A percentile compares a stretch with the other conserved stretches of the same genome.
Evolutionary conservation across 2,329 filamentous ascomycete species (phyloP).

Genomic region (Fusarium nurragi): DNA sequence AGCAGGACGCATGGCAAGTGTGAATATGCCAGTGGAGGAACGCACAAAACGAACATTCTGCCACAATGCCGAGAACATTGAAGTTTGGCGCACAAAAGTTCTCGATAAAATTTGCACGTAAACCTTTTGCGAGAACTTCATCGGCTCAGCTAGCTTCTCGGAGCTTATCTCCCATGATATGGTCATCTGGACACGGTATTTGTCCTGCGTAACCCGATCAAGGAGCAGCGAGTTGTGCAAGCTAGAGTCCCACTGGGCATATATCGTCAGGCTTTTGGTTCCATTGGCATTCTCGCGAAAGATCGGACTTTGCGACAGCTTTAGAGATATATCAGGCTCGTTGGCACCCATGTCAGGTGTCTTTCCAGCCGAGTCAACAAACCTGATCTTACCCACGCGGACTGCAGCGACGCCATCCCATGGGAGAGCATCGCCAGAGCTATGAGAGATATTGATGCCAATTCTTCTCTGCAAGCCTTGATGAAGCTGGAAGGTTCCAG

Average conservation of each 20-base stretch:
- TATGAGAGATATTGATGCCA: conserved; percentile 88
- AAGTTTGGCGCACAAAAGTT: conserved; percentile 84
- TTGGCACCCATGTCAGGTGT: conserved; percentile 79
- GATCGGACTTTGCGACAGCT: conserved; percentile 78
- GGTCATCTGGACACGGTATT: conserved; percentile 88
- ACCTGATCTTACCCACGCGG: conserved; percentile 80
- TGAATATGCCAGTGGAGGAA: conserved; percentile 87
- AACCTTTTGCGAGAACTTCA: conserved; percentile 84
- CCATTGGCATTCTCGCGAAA: conserved; percentile 90
- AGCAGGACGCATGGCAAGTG: conserved; percentile 83
- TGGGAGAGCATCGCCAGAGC: conserved; percentile 84
- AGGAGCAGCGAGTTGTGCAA: conserved; percentile 90
- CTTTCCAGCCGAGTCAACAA: conserved; percentile 87
- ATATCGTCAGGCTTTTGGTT: conserved; percentile 83
- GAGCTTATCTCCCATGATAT: conserved; percentile 88
- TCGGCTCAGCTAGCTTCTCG: conserved; percentile 83
- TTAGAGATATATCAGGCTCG: conserved; percentile 78
- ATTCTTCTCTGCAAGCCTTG: conserved; percentile 93
- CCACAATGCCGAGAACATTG: conserved; percentile 88
- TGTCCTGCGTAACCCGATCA: conserved; percentile 93
- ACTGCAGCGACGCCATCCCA: conserved; percentile 86
- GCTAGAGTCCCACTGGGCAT: conserved; percentile 97
- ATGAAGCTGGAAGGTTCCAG: conserved; percentile 93
- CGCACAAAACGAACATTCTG: conserved; percentile 86
- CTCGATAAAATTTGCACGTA: conserved; percentile 85